Conservation (phyloP, 768 basidiomycete genomes). For the Russula brevipes region DNA sequence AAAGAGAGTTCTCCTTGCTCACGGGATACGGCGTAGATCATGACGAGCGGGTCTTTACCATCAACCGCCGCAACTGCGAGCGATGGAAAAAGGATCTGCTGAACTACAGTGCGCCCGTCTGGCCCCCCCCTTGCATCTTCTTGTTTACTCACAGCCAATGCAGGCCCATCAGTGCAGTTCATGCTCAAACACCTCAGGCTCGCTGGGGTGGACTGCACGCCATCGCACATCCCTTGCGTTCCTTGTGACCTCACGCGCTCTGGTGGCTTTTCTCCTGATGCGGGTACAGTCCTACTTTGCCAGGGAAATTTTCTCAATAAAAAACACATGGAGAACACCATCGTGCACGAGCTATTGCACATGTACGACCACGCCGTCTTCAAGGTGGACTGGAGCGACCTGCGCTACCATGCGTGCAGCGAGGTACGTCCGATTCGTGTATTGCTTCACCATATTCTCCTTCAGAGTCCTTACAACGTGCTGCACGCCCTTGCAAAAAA, state of each 20-base stretch:
- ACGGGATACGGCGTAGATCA: slow-evolving; percentile 49
- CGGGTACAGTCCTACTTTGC: slow-evolving; percentile 79
- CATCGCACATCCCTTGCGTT: slow-evolving; percentile 72
- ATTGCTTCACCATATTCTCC: slow-evolving; percentile 1
- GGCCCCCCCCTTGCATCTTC: not conserved
- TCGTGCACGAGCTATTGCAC: slow-evolving; percentile 91
- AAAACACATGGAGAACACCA: slow-evolving; percentile 87
- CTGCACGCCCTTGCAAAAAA: not conserved
- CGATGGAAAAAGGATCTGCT: slow-evolving; percentile 48
- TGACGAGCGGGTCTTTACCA: slow-evolving; percentile 38
- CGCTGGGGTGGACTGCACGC: slow-evolving; percentile 64
- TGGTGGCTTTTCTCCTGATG: slow-evolving; percentile 78
- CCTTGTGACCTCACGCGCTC: slow-evolving; percentile 71
- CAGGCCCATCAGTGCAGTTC: slow-evolving; percentile 84
- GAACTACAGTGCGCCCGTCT: slow-evolving; percentile 40
- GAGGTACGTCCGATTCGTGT: slow-evolving; percentile 55
- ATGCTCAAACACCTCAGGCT: slow-evolving; percentile 87
- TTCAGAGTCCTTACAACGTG: slow-evolving; percentile 5
- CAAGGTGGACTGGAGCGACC: slow-evolving; percentile 85
- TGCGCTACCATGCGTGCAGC: slow-evolving; percentile 93
- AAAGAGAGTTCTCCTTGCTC: slow-evolving; percentile 42
- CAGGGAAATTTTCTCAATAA: slow-evolving; percentile 77
- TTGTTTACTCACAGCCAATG: slow-evolving; percentile 4
- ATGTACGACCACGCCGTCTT: slow-evolving; percentile 95
- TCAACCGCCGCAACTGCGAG: slow-evolving; percentile 44